Percentiles rank a stretch among this genome's conserved stretches.
These are phyloP conservation scores for Calocera viscosa DNA, from an alignment of 768 basidiomycete species.

Conservation along the genomic window DNA sequence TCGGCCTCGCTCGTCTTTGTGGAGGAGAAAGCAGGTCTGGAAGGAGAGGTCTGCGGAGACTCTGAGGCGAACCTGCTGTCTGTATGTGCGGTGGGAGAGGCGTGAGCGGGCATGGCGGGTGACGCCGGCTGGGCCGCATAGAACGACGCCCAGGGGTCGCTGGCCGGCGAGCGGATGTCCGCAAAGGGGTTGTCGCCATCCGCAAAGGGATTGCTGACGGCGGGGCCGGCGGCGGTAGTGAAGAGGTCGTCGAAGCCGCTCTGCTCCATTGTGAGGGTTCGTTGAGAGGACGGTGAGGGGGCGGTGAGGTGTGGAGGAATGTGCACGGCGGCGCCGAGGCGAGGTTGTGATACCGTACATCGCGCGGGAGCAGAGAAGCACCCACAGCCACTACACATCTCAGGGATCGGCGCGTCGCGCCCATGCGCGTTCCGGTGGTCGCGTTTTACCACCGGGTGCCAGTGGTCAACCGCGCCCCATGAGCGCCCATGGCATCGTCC, in stretches of 20 bases:
- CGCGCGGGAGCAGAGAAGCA: too few species aligned
- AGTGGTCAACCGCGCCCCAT: too few species aligned
- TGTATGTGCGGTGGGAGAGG: slow-evolving; percentile 10
- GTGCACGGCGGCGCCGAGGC: too few species aligned
- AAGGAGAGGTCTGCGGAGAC: slow-evolving; percentile 10
- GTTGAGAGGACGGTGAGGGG: neutral
- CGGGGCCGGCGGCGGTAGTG: slow-evolving; percentile 37
- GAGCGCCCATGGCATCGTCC: neutral
- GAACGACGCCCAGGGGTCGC: slow-evolving; percentile 65
- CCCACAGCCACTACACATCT: too few species aligned
- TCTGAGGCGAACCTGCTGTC: neutral
- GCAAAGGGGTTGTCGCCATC: slow-evolving; percentile 47
- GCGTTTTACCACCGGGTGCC: too few species aligned
- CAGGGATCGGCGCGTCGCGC: too few species aligned
- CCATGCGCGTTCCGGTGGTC: too few species aligned
- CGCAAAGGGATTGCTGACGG: slow-evolving; percentile 62
- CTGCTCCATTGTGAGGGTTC: neutral
- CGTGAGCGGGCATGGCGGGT: slow-evolving; percentile 15
- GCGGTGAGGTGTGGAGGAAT: too few species aligned
- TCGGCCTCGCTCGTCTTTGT: slow-evolving; percentile 20
- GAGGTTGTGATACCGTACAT: too few species aligned
- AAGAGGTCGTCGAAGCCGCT: slow-evolving; percentile 58
- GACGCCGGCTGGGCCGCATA: slow-evolving; percentile 26
- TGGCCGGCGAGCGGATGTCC: slow-evolving; percentile 48
- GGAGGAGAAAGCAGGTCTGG: slow-evolving; percentile 15